Conservation (phyloP, 2,329 filamentous ascomycete genomes). For the Diaporthe ampelina region DNA sequence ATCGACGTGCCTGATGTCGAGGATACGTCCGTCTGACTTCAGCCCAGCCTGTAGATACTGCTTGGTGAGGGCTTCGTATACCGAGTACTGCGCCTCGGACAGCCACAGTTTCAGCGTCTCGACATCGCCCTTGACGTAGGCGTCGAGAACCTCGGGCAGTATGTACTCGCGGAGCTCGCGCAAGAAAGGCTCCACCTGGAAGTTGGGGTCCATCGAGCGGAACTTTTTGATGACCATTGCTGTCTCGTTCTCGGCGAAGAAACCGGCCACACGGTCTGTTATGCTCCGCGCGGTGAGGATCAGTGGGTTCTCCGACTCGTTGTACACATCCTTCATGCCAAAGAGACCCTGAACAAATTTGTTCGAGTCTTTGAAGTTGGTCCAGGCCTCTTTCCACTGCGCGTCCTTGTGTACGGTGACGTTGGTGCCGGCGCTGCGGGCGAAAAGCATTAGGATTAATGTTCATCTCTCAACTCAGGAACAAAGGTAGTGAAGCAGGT, state of each 20-base stretch:
- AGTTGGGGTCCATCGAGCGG: constrained; percentile 92
- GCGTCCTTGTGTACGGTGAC: constrained; percentile 97
- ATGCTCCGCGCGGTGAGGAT: constrained; percentile 94
- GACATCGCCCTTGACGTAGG: constrained; percentile 96
- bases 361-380: constrained; percentile 91
- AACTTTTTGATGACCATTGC: constrained; percentile 99
- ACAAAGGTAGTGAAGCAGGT: constrained; percentile 40
- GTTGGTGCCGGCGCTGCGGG: constrained; percentile 86
- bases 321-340: constrained; percentile 86
- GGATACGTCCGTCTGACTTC: constrained; percentile 93
- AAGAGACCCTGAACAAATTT: constrained; percentile 91
- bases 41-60: constrained; percentile 95
- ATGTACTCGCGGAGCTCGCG: constrained; percentile 98
- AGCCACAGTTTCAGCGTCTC: constrained; percentile 95
- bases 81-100: constrained; percentile 94
- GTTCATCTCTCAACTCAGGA: constrained; percentile 17
- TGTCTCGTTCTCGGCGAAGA: constrained; percentile 98
- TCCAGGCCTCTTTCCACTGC: constrained; percentile 98
- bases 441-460: constrained; percentile 48
- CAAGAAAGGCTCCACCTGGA: constrained; percentile 95
- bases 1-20: constrained; percentile 96
- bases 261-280: constrained; percentile 91
- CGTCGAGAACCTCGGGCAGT: constrained; percentile 94
- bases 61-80: constrained; percentile 96
- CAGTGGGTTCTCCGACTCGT: constrained; percentile 97